Percentiles rank a stretch among this genome's conserved stretches.
Conservation (phyloP, 768 basidiomycete genomes). For the Trametes coccinea region DNA sequence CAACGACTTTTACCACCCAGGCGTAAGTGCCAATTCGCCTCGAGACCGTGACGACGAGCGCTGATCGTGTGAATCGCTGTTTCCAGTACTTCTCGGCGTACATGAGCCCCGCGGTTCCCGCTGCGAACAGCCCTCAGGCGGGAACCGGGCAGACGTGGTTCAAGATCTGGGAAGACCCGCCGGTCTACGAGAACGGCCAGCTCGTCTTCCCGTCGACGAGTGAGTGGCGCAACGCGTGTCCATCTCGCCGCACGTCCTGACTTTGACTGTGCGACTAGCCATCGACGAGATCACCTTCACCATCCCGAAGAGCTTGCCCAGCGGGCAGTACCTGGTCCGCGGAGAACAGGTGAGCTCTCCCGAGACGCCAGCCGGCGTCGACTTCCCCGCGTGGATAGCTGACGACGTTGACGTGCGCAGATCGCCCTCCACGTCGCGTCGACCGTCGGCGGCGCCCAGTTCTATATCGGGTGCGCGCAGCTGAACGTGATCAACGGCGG, state of each 20-base stretch:
- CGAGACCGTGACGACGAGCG: neutral
- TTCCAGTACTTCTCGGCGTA: conserved; percentile 34
- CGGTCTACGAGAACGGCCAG: conserved; percentile 27
- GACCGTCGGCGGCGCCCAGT: conserved; percentile 32
- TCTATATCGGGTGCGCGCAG: conserved; percentile 37
- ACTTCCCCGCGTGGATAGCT: no score
- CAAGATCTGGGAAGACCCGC: conserved; percentile 43
- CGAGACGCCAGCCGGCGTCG: no score
- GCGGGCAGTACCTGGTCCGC: conserved; percentile 36
- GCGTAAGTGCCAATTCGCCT: conserved; percentile 10
- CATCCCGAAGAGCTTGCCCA: conserved; percentile 33
- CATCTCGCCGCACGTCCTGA: neutral
- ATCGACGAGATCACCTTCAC: conserved; percentile 32
- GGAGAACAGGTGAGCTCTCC: conserved; percentile 29
- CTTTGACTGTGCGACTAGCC: conserved; percentile 1
- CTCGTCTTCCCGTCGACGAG: conserved; percentile 32
- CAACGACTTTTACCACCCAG: conserved; percentile 29
- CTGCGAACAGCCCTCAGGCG: conserved; percentile 35
- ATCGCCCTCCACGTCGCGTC: conserved; percentile 30
- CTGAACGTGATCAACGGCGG: conserved; percentile 37
- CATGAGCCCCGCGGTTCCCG: conserved; percentile 32
- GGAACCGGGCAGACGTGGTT: conserved; percentile 46
- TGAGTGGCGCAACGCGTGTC: neutral
- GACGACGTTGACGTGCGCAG: neutral
- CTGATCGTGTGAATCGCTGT: neutral